Evolutionary conservation across 495 filamentous ascomycete genomes (phyloP), one percentile per base, ranked within the genome.

Genomic region (Platismatia glauca): DNA sequence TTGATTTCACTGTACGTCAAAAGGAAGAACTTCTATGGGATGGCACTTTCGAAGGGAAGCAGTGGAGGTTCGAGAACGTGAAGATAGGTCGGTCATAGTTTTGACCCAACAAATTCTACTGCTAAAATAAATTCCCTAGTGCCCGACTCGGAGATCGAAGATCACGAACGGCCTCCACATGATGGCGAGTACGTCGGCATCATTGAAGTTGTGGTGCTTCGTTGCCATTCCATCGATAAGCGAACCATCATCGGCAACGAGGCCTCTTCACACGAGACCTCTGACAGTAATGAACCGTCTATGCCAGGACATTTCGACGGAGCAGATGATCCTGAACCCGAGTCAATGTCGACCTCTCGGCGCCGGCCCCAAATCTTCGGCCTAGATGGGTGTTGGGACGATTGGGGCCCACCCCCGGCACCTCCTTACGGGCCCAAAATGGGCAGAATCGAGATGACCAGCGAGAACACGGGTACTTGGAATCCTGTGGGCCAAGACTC

Each of bases 121-220:
- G 41, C 34, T 57, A 16, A 60, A 39, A 48, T 57, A 31, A 57
- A 31, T 4, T 7, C 29, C 33, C 31, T 48, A 70, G 56, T 34
- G 5, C 29, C 41, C 24, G 66, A 66, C 39, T 56, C 58, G 1
- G 38, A 59, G 22, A 66, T 70, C 13, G 61, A 68, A 20, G 62
- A 59, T 38, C n/a, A 27, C 9, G 29, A 59, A 31, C 44, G 43
- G 12, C 71, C 71, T 41, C 64, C 64, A 13, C 48, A 74, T 20
- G 66, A 74, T 34, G 41, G 73, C 7, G 64, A 74, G 20, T 74
- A 75, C 55, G 68, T 80, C 43, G 79, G 78, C 20, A 76, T 70
- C 16, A 80, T 81, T 64, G 78, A 81, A 63, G 72, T 81, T 43
- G 70, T 81, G 11, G 70, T 79, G 12, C 65, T 79, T 11, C 73